Percentiles rank a stretch among this genome's conserved stretches.
Conservation (phyloP, 148 eudicot species). For the Vaccinium darrowii region DNA sequence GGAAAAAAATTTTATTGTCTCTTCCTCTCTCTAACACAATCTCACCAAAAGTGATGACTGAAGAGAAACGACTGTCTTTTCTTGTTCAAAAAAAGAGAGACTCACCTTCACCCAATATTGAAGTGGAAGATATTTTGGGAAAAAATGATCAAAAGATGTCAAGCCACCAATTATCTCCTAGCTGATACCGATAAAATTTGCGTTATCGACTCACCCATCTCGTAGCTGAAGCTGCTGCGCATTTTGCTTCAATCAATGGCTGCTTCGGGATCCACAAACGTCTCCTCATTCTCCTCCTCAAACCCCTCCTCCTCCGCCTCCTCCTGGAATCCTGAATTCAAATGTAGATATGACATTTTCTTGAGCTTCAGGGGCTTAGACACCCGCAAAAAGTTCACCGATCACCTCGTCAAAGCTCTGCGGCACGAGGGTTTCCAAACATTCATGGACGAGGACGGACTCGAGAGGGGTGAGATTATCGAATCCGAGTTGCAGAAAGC, state of each 20-base stretch:
- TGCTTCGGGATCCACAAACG: not conserved
- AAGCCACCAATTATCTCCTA: no score
- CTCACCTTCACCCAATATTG: no score
- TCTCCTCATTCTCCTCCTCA: not conserved
- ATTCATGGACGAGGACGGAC: not conserved
- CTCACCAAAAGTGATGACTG: no score
- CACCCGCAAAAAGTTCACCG: not conserved
- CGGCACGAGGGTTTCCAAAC: not conserved
- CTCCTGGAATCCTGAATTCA: not conserved
- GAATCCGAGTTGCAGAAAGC: not conserved
- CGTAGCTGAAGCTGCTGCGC: not conserved
- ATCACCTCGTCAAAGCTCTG: not conserved
- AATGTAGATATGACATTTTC: not conserved
- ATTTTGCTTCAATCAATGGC: not conserved
- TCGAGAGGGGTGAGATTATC: not conserved
- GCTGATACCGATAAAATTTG: no score
- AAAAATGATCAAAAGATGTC: no score
- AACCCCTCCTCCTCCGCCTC: not conserved
- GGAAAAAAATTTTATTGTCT: no score
- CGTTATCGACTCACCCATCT: not conserved
- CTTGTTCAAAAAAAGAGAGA: no score
- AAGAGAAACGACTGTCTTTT: no score
- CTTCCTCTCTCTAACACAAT: no score
- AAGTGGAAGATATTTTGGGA: no score
- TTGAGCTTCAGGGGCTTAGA: not conserved